Evolutionary conservation across 345 rosid genomes (phyloP).

Genomic region (Ceriops decandra): DNA sequence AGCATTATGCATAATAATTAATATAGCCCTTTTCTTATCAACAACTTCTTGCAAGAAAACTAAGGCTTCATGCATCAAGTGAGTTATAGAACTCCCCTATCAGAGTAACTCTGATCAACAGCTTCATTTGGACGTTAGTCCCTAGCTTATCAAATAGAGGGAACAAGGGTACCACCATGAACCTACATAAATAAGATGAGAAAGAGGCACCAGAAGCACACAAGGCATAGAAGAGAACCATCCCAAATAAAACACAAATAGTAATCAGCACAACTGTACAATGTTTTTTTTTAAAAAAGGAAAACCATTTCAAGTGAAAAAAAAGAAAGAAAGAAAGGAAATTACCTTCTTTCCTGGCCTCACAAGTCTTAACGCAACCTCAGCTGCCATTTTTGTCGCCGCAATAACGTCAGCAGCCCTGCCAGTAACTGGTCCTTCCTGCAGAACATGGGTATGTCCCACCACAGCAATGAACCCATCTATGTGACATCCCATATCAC

Average conservation of each 20-base stretch:
- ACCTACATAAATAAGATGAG: not conserved
- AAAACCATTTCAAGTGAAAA: not conserved
- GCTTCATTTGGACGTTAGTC: slow-evolving; percentile 60
- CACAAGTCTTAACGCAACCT: slow-evolving; percentile 96
- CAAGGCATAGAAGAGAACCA: too few species aligned
- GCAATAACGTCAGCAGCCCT: slow-evolving; percentile 88
- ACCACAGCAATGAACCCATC: slow-evolving; percentile 98
- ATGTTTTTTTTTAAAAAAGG: too few species aligned
- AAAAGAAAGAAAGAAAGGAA: not conserved
- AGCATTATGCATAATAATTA: too few species aligned
- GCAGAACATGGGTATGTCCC: slow-evolving; percentile 83
- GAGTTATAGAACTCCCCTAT: slow-evolving; percentile 36
- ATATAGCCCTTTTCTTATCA: too few species aligned
- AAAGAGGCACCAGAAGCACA: not conserved
- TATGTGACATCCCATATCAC: slow-evolving; percentile 96
- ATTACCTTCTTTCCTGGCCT: slow-evolving; percentile 93
- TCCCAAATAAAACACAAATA: not conserved
- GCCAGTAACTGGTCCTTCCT: slow-evolving; percentile 63
- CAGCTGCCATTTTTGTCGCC: slow-evolving; percentile 91
- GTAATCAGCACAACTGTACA: too few species aligned
- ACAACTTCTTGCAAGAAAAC: not conserved
- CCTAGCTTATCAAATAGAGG: slow-evolving; percentile 53
- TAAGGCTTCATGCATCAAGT: not conserved
- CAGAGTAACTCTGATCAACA: slow-evolving; percentile 79
- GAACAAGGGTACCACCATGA: not conserved